Conservation (phyloP, 1,284 basidiomycete species). For the Neolentinus lepideus region DNA sequence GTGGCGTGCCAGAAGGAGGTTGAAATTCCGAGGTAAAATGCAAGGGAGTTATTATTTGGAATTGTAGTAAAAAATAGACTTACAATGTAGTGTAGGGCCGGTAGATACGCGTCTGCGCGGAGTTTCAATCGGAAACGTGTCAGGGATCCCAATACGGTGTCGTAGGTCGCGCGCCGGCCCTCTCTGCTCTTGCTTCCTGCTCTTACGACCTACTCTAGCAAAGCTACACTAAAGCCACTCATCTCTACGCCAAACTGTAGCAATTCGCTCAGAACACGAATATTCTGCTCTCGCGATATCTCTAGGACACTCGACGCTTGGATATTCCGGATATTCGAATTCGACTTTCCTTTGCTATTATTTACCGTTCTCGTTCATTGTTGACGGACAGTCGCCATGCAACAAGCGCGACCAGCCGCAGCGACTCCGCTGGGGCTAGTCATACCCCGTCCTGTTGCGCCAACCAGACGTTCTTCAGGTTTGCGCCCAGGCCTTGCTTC, state of each 20-base stretch:
- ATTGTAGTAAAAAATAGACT: neutral
- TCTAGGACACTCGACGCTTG: neutral
- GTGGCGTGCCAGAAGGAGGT: neutral
- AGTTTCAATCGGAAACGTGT: neutral
- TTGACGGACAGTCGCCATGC: neutral
- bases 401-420: neutral
- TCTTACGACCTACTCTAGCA: neutral
- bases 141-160: neutral
- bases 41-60: neutral
- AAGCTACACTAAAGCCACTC: neutral
- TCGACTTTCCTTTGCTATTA: neutral
- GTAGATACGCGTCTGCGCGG: neutral
- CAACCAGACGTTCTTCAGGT: conserved; percentile 22
- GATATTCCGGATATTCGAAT: neutral
- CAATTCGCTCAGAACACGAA: neutral
- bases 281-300: neutral
- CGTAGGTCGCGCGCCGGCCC: neutral
- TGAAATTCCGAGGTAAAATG: neutral
- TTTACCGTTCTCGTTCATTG: neutral
- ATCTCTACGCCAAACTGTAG: neutral
- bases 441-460: conserved; percentile 26
- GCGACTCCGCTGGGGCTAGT: conserved; percentile 22
- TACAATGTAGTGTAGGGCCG: neutral
- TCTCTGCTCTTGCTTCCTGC: neutral
- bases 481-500: conserved; percentile 23